A percentile compares a stretch with the other conserved stretches of the same genome.
phyloP scores from a whole-genome alignment of 176 grass and related monocot genomes.

The Typha latifolia region DNA sequence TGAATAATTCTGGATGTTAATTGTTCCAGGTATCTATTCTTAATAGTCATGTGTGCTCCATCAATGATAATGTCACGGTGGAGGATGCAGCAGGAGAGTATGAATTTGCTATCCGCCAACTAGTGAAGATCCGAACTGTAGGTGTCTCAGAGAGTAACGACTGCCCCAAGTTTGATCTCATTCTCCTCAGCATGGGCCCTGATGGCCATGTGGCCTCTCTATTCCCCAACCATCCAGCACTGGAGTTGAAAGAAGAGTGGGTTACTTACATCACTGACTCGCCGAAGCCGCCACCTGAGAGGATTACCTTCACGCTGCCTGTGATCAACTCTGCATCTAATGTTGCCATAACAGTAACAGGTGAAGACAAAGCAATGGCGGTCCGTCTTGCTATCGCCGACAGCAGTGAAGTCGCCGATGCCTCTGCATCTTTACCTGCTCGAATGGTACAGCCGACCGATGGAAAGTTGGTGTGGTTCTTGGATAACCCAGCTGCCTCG shows the following conservation, averaged over 20 bases:
- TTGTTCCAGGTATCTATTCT: conserved; percentile 45
- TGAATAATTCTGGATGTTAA: neutral
- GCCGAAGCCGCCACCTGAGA: conserved; percentile 47
- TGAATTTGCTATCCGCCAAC: conserved; percentile 43
- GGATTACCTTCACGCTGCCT: conserved; percentile 60
- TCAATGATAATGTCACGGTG: conserved; percentile 45
- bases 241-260: conserved; percentile 42
- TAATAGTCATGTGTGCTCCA: conserved; percentile 47
- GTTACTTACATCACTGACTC: conserved; percentile 51
- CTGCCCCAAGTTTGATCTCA: conserved; percentile 62
- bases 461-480: conserved; percentile 59
- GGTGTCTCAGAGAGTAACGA: conserved; percentile 36
- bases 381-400: conserved; percentile 26
- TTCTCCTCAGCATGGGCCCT: conserved; percentile 39
- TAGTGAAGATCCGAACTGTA: conserved; percentile 42
- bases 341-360: conserved; percentile 39
- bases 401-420: conserved; percentile 8
- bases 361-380: conserved; percentile 43
- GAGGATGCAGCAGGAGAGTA: conserved; percentile 58
- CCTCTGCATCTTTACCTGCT: conserved; percentile 27
- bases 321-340: conserved; percentile 50
- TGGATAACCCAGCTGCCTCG: conserved; percentile 36
- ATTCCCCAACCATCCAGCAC: conserved; percentile 39
- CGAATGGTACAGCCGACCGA: conserved; percentile 39
- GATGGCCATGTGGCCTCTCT: conserved; percentile 52